phyloP scores from a whole-genome alignment of 2,329 filamentous ascomycete species.

The Pezicula rhizophila region DNA sequence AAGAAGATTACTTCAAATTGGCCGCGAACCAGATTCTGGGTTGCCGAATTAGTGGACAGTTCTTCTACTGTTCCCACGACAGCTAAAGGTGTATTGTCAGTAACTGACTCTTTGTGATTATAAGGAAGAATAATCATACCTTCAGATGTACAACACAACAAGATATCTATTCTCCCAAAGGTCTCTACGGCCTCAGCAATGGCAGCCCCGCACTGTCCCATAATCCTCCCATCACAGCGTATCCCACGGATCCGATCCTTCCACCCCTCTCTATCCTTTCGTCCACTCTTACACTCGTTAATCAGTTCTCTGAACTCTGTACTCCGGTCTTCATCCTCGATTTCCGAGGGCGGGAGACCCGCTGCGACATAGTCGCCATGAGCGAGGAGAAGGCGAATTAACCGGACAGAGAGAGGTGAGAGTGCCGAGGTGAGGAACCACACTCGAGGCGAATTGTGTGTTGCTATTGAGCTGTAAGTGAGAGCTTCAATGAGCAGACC shows the following conservation, averaged over 20 bases:
- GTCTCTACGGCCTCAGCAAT: slow-evolving; percentile 78
- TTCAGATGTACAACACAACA: slow-evolving; percentile 86
- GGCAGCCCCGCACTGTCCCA: slow-evolving; percentile 48
- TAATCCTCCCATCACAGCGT: slow-evolving; percentile 51
- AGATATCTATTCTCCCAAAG: slow-evolving; percentile 83
- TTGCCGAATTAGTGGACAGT: slow-evolving; percentile 65
- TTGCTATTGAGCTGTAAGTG: slow-evolving; percentile 30
- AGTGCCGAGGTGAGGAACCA: slow-evolving; percentile 90
- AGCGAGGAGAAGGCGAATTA: slow-evolving; percentile 75
- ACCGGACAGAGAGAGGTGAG: slow-evolving; percentile 75
- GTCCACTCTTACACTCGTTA: slow-evolving; percentile 56
- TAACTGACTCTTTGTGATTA: not conserved
- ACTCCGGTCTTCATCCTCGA: slow-evolving; percentile 70
- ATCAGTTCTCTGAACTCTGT: slow-evolving; percentile 76
- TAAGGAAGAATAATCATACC: slow-evolving; percentile 38
- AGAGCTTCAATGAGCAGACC: not conserved
- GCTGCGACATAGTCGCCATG: slow-evolving; percentile 89
- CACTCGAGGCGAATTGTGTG: slow-evolving; percentile 71
- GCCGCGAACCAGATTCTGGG: slow-evolving; percentile 74
- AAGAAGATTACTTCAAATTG: slow-evolving; percentile 97
- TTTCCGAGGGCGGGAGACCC: slow-evolving; percentile 72
- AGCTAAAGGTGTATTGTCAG: slow-evolving; percentile 40
- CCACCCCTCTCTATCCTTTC: slow-evolving; percentile 70
- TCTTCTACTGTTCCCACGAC: slow-evolving; percentile 91
- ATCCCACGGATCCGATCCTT: slow-evolving; percentile 67